Base-by-base conservation (phyloP, 768 basidiomycete species). In the Boletus tomentosulus region DNA sequence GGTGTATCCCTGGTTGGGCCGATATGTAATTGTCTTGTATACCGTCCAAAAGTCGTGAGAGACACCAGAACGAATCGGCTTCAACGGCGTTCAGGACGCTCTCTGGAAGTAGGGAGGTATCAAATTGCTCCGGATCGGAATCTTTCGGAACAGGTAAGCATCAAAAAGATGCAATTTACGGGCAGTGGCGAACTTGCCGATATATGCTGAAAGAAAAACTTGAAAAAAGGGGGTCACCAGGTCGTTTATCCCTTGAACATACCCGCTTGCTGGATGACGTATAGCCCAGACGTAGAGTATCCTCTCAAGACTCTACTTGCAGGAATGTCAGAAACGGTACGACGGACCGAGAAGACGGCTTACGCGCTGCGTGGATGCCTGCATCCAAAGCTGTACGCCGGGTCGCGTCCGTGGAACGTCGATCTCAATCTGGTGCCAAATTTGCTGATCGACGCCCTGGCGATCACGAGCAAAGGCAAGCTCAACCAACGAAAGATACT, bases 351-450 rank as follows among this genome's bases (percentile, higher is more conserved):
- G 39, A n/a, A 46, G 24, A 48, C 48, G 27, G 67, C 84, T 64
- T 70, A 93, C 94, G 62, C 94, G 78, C 68, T 98, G 97, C 4
- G 97, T 95, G 19, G 83, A 81, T 27, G 77, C 84, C 62, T 91
- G 85, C 84, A 91, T 89, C 97, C 97, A 99, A 22, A 99, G 72
- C 34, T 76, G 79, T 11, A 96, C 85, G 22, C 95, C 94, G 16
- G 97, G 95, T 47, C 95, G 75, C 37, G 97, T 99, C 50, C 97
- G 79, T 11, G 97, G 97, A 6, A 98, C 96, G 64, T 99, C 97
- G 55, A 98, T 98, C 66, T 93, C 92, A 62, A 98, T 98, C 71
- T 99, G 97, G 72, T 98, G 97, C 97, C 97, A 98, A 66, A 98
- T 96, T 71, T 92, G 89, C 63, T 94, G 92, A 70, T 99, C 96